These are phyloP conservation scores for Prunus campanulata DNA, from an alignment of 306 rosid genomes.

Conservation along the genomic window DNA sequence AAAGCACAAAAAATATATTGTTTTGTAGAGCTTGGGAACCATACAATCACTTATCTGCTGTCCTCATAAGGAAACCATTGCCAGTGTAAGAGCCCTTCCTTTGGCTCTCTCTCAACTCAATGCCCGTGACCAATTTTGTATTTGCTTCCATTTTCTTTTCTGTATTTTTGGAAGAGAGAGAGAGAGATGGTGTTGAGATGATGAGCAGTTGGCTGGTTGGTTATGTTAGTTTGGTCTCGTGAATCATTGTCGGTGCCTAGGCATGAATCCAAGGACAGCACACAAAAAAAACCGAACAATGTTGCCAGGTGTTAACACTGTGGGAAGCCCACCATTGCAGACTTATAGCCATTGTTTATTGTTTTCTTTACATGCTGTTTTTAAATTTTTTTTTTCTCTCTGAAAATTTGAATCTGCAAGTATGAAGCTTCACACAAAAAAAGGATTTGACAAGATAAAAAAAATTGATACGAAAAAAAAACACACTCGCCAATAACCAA, in stretches of 20 bases:
- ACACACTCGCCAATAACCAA: no score
- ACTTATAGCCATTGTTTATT: no score
- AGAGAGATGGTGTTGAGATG: slow-evolving; percentile 29
- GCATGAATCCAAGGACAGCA: background rate
- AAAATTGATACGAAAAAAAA: no score
- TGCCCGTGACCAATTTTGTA: slow-evolving; percentile 49
- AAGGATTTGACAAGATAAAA: no score
- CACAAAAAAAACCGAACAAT: background rate
- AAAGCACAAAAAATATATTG: background rate
- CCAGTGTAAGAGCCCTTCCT: slow-evolving; percentile 21
- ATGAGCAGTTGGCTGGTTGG: background rate
- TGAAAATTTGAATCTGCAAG: no score
- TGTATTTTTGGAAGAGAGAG: background rate
- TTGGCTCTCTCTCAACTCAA: slow-evolving; percentile 1
- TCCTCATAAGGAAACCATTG: slow-evolving; percentile 27
- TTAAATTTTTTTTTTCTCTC: no score
- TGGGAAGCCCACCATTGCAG: no score
- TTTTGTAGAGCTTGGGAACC: slow-evolving; percentile 18
- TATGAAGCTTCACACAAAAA: no score
- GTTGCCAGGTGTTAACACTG: no score
- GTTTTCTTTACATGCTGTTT: no score
- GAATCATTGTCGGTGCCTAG: slow-evolving; percentile 1
- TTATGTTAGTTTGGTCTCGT: slow-evolving; percentile 33
- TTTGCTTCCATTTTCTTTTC: background rate
- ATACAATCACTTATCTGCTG: slow-evolving; percentile 25